Conservation (phyloP, 176 grass and related monocot genomes). For the Hyparrhenia diplandra region DNA sequence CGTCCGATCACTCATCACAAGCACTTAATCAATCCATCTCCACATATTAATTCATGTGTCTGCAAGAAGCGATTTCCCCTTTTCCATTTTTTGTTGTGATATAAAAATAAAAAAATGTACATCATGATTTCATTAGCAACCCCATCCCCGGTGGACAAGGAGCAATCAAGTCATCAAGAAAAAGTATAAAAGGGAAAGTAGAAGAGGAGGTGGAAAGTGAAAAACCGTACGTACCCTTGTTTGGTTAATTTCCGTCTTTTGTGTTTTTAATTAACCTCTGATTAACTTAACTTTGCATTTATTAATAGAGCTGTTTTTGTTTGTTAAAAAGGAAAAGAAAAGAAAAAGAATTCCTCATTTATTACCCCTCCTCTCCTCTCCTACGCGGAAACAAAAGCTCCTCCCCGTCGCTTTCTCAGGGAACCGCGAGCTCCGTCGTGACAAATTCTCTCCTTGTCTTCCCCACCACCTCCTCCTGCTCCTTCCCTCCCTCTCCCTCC, state of each 20-base stretch:
- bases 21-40: neutral
- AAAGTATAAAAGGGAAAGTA: neutral
- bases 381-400: constrained; percentile 21
- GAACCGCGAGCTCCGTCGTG: constrained; percentile 5
- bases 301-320: neutral
- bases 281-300: constrained; percentile 7
- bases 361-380: neutral
- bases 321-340: neutral
- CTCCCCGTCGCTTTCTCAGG: constrained; percentile 25
- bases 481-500: neutral
- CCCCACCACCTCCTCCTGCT: neutral
- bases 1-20: neutral
- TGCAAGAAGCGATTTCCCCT: neutral
- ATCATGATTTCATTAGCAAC: neutral
- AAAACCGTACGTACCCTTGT: constrained; percentile 27
- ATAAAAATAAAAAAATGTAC: neutral
- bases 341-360: constrained; percentile 7
- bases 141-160: neutral
- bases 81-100: neutral
- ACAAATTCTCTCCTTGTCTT: neutral
- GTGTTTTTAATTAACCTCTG: constrained; percentile 1
- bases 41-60: neutral
- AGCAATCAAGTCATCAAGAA: constrained; percentile 13
- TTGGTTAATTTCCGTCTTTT: constrained; percentile 25
- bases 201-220: constrained; percentile 24